Evolutionary conservation across 495 filamentous ascomycete species (phyloP).

Genomic region (Bacidia gigantensis): DNA sequence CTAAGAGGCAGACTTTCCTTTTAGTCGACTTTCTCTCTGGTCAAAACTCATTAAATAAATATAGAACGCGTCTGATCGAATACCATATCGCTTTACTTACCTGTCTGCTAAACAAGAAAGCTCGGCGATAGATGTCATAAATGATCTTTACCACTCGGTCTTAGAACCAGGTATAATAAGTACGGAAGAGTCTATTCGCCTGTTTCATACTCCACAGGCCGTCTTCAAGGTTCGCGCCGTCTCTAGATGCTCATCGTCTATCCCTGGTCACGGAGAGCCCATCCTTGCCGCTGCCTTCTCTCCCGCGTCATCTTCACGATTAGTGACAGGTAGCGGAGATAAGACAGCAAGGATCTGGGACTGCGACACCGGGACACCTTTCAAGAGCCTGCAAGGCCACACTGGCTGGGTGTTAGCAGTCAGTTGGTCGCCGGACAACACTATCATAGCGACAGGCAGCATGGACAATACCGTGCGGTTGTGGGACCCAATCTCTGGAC

Average conservation of each 20-base stretch:
- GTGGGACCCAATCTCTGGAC: constrained; percentile 79
- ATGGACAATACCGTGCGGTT: constrained; percentile 87
- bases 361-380: constrained; percentile 82
- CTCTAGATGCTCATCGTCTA: constrained; percentile 73
- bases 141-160: constrained; percentile 62
- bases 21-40: too few species aligned
- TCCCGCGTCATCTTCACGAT: constrained; percentile 59
- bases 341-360: constrained; percentile 91
- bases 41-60: constrained; percentile 10
- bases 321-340: constrained; percentile 86
- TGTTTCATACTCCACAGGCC: constrained; percentile 80
- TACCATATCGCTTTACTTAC: constrained; percentile 79
- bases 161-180: constrained; percentile 46
- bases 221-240: constrained; percentile 91
- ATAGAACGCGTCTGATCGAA: constrained; percentile 60
- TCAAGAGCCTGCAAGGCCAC: constrained; percentile 83
- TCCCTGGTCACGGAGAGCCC: constrained; percentile 81
- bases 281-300: constrained; percentile 87
- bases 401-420: constrained; percentile 86
- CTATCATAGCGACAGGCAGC: constrained; percentile 73
- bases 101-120: constrained; percentile 38
- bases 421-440: constrained; percentile 71
- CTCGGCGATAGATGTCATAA: constrained; percentile 43
- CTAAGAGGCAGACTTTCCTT: constrained; percentile 14
- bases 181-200: constrained; percentile 60